Conservation (phyloP, 805 yeast genomes). For the Yarrowia bubula region DNA sequence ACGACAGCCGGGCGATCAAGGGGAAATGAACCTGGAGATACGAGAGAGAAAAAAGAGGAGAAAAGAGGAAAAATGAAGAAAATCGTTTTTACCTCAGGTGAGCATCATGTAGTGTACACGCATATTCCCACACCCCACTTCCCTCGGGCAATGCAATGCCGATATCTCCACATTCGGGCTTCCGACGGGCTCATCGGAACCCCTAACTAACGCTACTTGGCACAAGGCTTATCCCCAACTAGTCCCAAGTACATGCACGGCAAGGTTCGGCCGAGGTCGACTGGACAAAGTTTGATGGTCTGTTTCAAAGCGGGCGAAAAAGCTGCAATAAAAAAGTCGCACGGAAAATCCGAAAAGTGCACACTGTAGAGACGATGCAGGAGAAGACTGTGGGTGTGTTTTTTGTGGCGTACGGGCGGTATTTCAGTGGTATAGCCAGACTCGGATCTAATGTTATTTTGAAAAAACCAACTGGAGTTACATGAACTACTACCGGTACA, state of each 20-base stretch:
- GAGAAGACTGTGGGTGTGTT: not conserved
- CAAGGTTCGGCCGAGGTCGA: constrained; percentile 1
- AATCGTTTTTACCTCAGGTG: not conserved
- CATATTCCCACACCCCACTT: not conserved
- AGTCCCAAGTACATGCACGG: not conserved
- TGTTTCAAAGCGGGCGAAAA: not conserved
- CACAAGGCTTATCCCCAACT: not conserved
- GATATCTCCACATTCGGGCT: not conserved
- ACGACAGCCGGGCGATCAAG: constrained; percentile 17
- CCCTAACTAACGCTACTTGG: not conserved
- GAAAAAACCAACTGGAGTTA: no score
- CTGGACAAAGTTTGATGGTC: not conserved
- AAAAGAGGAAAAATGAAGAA: no score
- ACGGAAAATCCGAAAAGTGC: not conserved
- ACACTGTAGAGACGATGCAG: not conserved
- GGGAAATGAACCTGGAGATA: constrained; percentile 21
- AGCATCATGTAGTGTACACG: not conserved
- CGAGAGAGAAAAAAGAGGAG: not conserved
- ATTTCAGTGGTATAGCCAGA: no score
- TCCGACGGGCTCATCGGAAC: not conserved
- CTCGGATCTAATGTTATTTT: no score
- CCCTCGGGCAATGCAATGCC: not conserved
- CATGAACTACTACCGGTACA: no score
- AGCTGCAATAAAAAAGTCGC: not conserved
- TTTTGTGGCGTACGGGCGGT: no score